Evolutionary conservation across 352 stramenopile species (phyloP).

Genomic region (Phytophthora cactorum): DNA sequence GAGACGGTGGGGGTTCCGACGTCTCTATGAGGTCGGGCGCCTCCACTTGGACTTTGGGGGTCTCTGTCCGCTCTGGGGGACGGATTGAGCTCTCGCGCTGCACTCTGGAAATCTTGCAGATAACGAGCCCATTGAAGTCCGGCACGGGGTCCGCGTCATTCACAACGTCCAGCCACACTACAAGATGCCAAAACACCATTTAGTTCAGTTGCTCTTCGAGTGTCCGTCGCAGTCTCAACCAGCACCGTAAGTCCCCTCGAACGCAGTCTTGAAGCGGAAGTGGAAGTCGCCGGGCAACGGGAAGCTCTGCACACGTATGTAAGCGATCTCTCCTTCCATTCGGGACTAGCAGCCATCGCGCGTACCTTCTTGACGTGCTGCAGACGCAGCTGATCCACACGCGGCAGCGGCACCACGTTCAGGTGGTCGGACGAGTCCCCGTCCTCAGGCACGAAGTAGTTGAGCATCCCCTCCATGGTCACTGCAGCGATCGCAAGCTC

Average conservation of each 20-base stretch:
- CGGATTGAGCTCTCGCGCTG: constrained; percentile 55
- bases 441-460: constrained; percentile 90
- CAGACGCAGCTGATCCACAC: constrained; percentile 73
- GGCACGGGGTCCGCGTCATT: constrained; percentile 76
- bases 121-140: constrained; percentile 80
- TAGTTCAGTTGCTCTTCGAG: too few relatives aligned
- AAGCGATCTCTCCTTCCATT: constrained; percentile 5
- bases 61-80: constrained; percentile 44
- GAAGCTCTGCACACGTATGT: constrained; percentile 57
- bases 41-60: constrained; percentile 34
- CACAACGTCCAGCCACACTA: constrained; percentile 85
- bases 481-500: not conserved
- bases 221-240: too few relatives aligned
- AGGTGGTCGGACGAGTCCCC: constrained; percentile 86
- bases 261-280: constrained; percentile 88
- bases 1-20: constrained; percentile 40
- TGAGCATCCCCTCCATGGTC: constrained; percentile 87
- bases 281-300: constrained; percentile 83
- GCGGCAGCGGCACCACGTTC: constrained; percentile 85
- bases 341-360: not conserved
- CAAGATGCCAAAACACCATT: not conserved
- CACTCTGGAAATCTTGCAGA: constrained; percentile 84
- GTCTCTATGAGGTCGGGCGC: constrained; percentile 82
- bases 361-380: constrained; percentile 85
- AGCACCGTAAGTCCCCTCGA: constrained; percentile 85